Evolutionary conservation across 129 eudicot species (phyloP).

Genomic region (Smallanthus sonchifolius): DNA sequence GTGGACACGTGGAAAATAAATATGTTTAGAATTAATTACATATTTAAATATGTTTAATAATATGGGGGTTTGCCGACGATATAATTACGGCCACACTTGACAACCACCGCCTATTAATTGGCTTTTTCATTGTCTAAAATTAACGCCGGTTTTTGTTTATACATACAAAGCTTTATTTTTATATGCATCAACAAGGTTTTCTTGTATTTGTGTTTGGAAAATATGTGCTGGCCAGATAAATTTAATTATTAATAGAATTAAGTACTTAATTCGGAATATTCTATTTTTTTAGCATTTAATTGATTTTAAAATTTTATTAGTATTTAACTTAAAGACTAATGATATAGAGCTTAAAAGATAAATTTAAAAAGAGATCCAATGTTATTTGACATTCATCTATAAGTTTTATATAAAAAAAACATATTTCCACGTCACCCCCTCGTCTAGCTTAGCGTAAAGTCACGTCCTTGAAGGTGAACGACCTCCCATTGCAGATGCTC

Average conservation of each 20-base stretch:
- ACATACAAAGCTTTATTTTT: background rate
- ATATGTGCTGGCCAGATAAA: conserved; percentile 22
- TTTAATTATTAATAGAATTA: background rate
- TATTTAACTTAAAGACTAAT: too few relatives aligned
- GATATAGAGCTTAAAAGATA: too few relatives aligned
- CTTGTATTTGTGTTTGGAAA: conserved; percentile 32
- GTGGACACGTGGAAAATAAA: conserved; percentile 24
- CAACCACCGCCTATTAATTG: conserved; percentile 34
- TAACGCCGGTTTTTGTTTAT: conserved; percentile 32
- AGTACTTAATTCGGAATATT: conserved; percentile 12
- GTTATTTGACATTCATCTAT: background rate
- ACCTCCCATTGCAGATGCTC: too few relatives aligned
- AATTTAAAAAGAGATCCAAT: too few relatives aligned
- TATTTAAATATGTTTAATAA: conserved; percentile 14
- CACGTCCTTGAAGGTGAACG: too few relatives aligned
- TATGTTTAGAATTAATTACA: background rate
- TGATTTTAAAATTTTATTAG: background rate
- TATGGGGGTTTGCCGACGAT: conserved; percentile 41
- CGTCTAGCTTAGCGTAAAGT: too few relatives aligned
- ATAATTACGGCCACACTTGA: conserved; percentile 39
- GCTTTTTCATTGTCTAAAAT: conserved; percentile 33
- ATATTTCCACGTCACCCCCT: too few relatives aligned
- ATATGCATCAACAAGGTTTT: conserved; percentile 11
- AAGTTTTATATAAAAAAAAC: background rate
- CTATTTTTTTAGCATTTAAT: background rate